Base-by-base conservation (phyloP, 257 asterid species). In the Perilla frutescens region DNA sequence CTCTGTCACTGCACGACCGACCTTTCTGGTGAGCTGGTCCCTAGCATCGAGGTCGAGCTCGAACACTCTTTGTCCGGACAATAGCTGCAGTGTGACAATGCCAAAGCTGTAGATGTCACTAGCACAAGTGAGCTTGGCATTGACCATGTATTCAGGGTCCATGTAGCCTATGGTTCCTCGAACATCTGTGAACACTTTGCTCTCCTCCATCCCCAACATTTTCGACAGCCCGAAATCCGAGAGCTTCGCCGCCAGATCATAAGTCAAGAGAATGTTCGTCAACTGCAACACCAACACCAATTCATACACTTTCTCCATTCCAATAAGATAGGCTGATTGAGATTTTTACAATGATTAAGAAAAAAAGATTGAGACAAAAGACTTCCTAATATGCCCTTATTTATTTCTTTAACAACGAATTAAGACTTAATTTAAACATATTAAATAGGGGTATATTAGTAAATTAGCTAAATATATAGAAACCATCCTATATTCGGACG, bases 141-240 rank as follows among this genome's bases (percentile, higher is more conserved):
- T 88, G 40, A 86, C 86, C 93, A 90, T 88, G 66, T 90, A 90
- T 65, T 90, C 96, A 1, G 96, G 96, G 63, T 90, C 96, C 96
- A 90, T 80, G 45, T 90, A 90, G 11, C 93, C 96, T 68, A 88
- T 78, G 44, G 96, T 90, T 73, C 96, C 96, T 6, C 87, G 81
- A 67, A 90, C 89, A 68, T 85, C 93, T 62, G 96, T 84, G 39
- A 66, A 90, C 31, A 88, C 96, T 83, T 83, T 85, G 68, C 87
- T 87, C 83, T 90, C 93, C n/a, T 88, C 88, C 84, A 87, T 84
- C 7, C 87, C 93, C 74, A 88, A 47, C 84, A 88, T 79, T 68
- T 68, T 88, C 11, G 96, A 87, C 74, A 90, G 59, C 62, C 96
- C 96, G 51, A 88, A 88, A 80, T 88, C 96, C 0, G 96, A 90